These are phyloP conservation scores for Medicago arabica DNA, from an alignment of 306 rosid genomes.

Conservation along the genomic window DNA sequence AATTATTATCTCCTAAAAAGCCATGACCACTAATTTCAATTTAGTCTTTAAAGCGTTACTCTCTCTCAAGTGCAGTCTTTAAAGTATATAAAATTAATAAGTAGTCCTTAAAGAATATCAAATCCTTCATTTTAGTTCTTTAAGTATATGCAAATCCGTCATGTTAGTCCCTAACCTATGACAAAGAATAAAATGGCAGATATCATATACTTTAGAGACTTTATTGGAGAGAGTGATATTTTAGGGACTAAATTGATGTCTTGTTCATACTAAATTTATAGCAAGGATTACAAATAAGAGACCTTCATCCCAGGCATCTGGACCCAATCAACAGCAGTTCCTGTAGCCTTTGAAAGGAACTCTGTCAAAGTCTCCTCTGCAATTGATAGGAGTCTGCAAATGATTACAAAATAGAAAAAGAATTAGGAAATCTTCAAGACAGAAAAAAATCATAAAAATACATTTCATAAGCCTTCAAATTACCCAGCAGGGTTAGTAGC, in stretches of 20 bases:
- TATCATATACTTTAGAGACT: too few relatives aligned
- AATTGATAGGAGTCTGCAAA: slow-evolving; percentile 91
- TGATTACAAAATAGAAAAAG: neutral
- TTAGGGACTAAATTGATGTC: too few relatives aligned
- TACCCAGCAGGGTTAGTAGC: slow-evolving; percentile 99
- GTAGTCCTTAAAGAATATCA: too few relatives aligned
- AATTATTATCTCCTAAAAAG: neutral
- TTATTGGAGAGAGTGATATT: too few relatives aligned
- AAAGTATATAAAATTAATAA: too few relatives aligned
- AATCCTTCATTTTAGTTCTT: too few relatives aligned
- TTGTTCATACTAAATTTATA: neutral
- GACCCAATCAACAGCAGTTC: slow-evolving; percentile 99
- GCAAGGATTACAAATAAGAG: slow-evolving; percentile 19
- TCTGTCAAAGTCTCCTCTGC: slow-evolving; percentile 99
- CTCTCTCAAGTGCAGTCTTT: too few relatives aligned
- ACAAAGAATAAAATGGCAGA: too few relatives aligned
- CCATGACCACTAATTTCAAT: slow-evolving; percentile 6
- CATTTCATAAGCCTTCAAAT: slow-evolving; percentile 25
- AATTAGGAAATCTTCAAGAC: slow-evolving; percentile 17
- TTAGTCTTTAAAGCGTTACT: too few relatives aligned
- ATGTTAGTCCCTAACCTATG: too few relatives aligned
- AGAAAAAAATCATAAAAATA: slow-evolving; percentile 27
- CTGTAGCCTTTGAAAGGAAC: slow-evolving; percentile 99
- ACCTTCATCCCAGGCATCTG: slow-evolving; percentile 99
- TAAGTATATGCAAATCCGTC: too few relatives aligned